Conservation (phyloP, 768 basidiomycete genomes). For the Kwoniella shandongensis region DNA sequence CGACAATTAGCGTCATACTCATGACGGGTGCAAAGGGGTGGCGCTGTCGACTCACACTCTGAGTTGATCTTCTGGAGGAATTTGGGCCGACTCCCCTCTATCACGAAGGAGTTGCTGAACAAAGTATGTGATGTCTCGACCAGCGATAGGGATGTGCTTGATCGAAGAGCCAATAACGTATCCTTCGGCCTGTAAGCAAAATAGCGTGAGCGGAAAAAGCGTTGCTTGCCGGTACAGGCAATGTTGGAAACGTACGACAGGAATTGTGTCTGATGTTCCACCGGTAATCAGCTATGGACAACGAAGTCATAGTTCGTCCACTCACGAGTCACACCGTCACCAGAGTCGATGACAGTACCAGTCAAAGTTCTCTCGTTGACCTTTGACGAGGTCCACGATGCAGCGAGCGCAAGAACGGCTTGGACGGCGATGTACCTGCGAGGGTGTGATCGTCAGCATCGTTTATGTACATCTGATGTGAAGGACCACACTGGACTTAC, state of each 20-base stretch:
- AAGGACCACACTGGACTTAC: conserved; percentile 13
- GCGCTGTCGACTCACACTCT: conserved; percentile 58
- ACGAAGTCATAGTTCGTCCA: conserved; percentile 7
- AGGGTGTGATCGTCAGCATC: not conserved
- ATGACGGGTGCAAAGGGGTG: not conserved
- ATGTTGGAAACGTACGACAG: conserved; percentile 50
- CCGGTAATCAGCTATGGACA: not conserved
- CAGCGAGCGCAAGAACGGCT: conserved; percentile 95
- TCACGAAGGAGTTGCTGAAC: conserved; percentile 94
- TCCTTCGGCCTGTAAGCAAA: conserved; percentile 77
- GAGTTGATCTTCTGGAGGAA: conserved; percentile 93
- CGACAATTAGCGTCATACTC: not conserved
- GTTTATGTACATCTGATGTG: not conserved
- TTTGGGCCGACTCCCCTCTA: conserved; percentile 83
- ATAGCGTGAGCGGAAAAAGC: too few species aligned
- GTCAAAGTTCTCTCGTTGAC: conserved; percentile 88
- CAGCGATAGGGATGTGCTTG: conserved; percentile 98
- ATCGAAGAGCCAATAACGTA: conserved; percentile 99
- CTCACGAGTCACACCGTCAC: conserved; percentile 89
- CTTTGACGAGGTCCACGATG: conserved; percentile 90
- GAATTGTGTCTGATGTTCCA: conserved; percentile 67
- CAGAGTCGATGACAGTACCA: conserved; percentile 97
- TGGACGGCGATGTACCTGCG: conserved; percentile 88
- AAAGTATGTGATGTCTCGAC: conserved; percentile 94
- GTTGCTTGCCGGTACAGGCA: too few species aligned